Evolutionary conservation across 2,329 filamentous ascomycete genomes (phyloP), one percentile per base, ranked within the genome.

Genomic region (Penicillium sp.): DNA sequence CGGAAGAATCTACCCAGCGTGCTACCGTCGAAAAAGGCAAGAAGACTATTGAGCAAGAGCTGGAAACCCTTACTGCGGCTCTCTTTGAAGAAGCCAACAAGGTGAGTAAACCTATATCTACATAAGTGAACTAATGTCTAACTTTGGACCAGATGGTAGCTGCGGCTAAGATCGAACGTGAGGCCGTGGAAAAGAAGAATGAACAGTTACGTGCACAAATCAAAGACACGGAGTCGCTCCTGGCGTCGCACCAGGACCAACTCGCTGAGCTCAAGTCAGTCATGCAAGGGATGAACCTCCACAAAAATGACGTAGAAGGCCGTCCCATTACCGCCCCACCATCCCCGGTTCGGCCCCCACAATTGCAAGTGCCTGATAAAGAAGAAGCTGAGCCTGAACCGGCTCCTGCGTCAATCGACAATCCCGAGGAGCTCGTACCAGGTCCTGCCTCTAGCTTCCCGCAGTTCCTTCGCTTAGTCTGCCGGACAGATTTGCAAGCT

Each of bases 11-110:
- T 64, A 81, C 77, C 45, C 79, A 84, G 61, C 83, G 87, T n/a
- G 71, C 78, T 7, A 82, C 85, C 42, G 83, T 83, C 10, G 88
- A 92, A 67, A 86, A 84, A 70, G 89, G 90, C 52, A 96, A 94
- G 78, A 90, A 88, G 72, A 86, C 86, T 59, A 96, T 97, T 29
- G 94, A 99, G 71, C 86, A 89, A 63, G 94, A 99, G 73, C 78
- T 99, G 42, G 94, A 97, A 75, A 90, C 85, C 48, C 75, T 99
- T 60, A 97, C 94, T 0, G 86, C 91, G 1, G 91, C 91, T 27
- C 81, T 99, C n/a, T 99, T 99, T 60, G 91, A 97, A 70, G 93
- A 99, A 78, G 94, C 94, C 46, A 97, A 99, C 76, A 92, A 89
- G 74, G 84, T 86, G 70, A 56, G 74, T 70, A 11, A 50, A 50